Base-by-base conservation (phyloP, 352 stramenopile species). In the Pythium scleroteichum region DNA sequence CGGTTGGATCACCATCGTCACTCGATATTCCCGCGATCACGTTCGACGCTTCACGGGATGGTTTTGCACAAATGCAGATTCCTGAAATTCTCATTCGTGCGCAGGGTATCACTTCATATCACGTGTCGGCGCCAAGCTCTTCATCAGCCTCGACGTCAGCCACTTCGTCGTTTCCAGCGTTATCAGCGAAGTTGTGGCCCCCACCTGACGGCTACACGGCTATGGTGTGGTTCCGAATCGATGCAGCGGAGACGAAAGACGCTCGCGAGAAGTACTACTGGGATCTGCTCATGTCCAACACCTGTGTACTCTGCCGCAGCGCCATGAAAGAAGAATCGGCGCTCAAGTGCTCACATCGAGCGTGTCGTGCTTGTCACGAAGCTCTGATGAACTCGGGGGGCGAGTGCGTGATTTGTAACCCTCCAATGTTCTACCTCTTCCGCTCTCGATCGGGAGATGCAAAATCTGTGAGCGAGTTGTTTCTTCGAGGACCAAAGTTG, bases 361-460 rank as follows among this genome's bases (percentile, higher is more conserved):
- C 73, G 9, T 92, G 82, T 13, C 72, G 73, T 24, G 69, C 65
- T 4, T 92, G 82, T 26, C 64, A 78, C 22, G 79, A 92, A 29
- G 76, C 77, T 12, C 64, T 92, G 19, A 22, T 76, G 0, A 82
- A 73, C 46, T 73, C 53, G 51, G 78, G 80, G 6, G 82, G 79
- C 1, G 82, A 89, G 45, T 92, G 82, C 39, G 72, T 83, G 8
- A 73, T 89, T 41, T 92, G 82, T 59, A 92, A 92, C 40, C 73
- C 79, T 9, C 82, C 82, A 3, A 87, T 77, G 50, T 87, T 92
- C 52, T 90, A 86, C 53, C 50, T 92, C 13, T 90, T 83, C 38
- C 72, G 82, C 20, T 82, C 89, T 68, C 79, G 82, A 1, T 92
- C 82, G 8, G 64, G 77, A 16, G 82, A 92, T 48, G 69, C 72